These are phyloP conservation scores for Wickerhamia fluorescens DNA, from an alignment of 805 yeast species.

Conservation along the genomic window DNA sequence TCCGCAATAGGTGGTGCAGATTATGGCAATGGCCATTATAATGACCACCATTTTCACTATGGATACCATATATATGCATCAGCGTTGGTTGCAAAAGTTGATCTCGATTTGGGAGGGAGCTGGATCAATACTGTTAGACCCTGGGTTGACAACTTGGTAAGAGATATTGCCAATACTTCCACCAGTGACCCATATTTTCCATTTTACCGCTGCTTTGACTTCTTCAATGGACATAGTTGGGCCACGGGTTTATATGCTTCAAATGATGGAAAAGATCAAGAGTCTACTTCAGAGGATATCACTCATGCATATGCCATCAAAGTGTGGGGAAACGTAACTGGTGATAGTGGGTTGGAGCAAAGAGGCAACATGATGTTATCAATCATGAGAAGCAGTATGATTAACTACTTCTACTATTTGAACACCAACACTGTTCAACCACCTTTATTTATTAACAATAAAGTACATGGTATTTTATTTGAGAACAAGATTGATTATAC, in stretches of 20 bases:
- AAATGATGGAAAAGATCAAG: slow-evolving; percentile 68
- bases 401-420: slow-evolving; percentile 44
- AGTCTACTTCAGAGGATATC: slow-evolving; percentile 65
- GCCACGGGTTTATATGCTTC: slow-evolving; percentile 60
- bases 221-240: slow-evolving; percentile 71
- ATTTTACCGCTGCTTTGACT: slow-evolving; percentile 58
- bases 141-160: slow-evolving; percentile 54
- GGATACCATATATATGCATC: slow-evolving; percentile 21
- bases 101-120: slow-evolving; percentile 33
- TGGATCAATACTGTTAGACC: slow-evolving; percentile 44
- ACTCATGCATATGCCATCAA: slow-evolving; percentile 64
- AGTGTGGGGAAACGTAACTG: slow-evolving; percentile 57
- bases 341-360: slow-evolving; percentile 24
- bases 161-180: slow-evolving; percentile 65
- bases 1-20: slow-evolving; percentile 13
- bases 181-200: slow-evolving; percentile 51
- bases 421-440: slow-evolving; percentile 44
- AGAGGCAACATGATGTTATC: slow-evolving; percentile 51
- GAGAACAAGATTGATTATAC: slow-evolving; percentile 70
- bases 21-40: slow-evolving; percentile 22
- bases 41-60: slow-evolving; percentile 30
- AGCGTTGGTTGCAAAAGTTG: slow-evolving; percentile 12
- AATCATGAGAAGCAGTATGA: slow-evolving; percentile 48
- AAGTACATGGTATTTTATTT: slow-evolving; percentile 62
- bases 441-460: slow-evolving; percentile 42